Percentiles rank a stretch among this genome's conserved stretches.
These are phyloP conservation scores for Gossypium turneri DNA, from an alignment of 345 rosid genomes.

Conservation along the genomic window DNA sequence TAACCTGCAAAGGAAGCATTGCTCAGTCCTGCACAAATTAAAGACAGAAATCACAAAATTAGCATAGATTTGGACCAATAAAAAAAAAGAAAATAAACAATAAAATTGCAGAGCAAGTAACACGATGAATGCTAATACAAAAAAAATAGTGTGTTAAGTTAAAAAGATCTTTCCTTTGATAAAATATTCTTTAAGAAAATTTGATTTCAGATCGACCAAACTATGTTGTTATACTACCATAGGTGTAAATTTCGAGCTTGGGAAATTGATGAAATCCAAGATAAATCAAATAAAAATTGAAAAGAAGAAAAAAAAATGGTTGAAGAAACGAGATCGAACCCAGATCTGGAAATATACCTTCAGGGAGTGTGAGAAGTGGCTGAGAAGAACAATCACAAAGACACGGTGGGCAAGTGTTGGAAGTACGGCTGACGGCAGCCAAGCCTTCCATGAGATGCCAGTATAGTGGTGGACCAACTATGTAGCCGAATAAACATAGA, in stretches of 20 bases:
- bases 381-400: conserved; percentile 79
- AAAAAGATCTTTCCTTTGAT: no score
- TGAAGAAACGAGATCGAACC: background rate
- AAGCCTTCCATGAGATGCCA: conserved; percentile 77
- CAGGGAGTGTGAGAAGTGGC: conserved; percentile 64
- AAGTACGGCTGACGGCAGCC: conserved; percentile 46
- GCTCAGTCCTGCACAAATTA: conserved; percentile 10
- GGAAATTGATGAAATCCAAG: background rate
- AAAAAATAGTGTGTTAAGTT: no score
- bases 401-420: conserved; percentile 55
- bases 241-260: background rate
- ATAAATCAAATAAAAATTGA: background rate
- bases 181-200: background rate
- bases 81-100: background rate
- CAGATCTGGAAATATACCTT: conserved; percentile 42
- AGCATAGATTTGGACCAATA: background rate
- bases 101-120: background rate
- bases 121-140: no score
- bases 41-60: background rate
- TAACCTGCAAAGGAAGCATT: conserved; percentile 14
- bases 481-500: conserved; percentile 61
- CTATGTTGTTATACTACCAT: background rate
- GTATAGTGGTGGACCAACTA: conserved; percentile 88
- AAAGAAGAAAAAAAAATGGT: background rate
- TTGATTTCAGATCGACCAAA: background rate